Percentiles rank a stretch among this genome's conserved stretches.
Evolutionary conservation across 495 filamentous ascomycete species (phyloP).

Genomic region (Geoglossum glabrum): DNA sequence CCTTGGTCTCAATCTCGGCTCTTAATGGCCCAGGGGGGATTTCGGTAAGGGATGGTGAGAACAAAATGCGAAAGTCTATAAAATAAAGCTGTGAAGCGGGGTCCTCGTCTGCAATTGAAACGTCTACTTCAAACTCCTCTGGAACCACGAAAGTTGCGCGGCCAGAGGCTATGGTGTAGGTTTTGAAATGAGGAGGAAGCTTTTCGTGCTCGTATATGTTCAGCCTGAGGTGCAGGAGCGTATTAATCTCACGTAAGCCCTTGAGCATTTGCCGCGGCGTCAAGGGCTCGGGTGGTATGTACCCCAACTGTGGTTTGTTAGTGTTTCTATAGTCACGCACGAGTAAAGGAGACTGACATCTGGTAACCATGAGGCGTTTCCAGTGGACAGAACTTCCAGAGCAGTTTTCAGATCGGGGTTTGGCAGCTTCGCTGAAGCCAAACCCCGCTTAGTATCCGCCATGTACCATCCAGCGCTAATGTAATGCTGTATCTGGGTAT

Average conservation of each 20-base stretch:
- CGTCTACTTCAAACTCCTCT: constrained; percentile 80
- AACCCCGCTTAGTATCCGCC: constrained; percentile 45
- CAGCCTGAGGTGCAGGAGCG: constrained; percentile 57
- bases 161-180: constrained; percentile 57
- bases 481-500: constrained; percentile 35
- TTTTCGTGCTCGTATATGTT: constrained; percentile 58
- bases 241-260: constrained; percentile 61
- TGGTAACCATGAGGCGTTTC: constrained; percentile 53
- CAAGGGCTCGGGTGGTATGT: constrained; percentile 54
- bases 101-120: constrained; percentile 69
- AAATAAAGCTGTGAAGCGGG: constrained; percentile 69
- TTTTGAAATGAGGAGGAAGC: constrained; percentile 48
- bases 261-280: constrained; percentile 42
- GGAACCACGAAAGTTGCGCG: constrained; percentile 68
- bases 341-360: constrained; percentile 32
- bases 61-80: constrained; percentile 74
- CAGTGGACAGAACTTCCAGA: constrained; percentile 58
- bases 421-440: constrained; percentile 44
- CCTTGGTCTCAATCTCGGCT: constrained; percentile 40
- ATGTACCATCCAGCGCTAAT: constrained; percentile 35
- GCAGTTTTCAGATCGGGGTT: constrained; percentile 86
- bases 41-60: constrained; percentile 41
- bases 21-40: constrained; percentile 37
- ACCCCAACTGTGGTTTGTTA: constrained; percentile 36
- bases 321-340: constrained; percentile 7